Percentiles rank a stretch among this genome's conserved stretches.
These are phyloP conservation scores for Aspergillus oerlinghausenensis DNA, from an alignment of 2,329 filamentous ascomycete genomes.

Conservation along the genomic window DNA sequence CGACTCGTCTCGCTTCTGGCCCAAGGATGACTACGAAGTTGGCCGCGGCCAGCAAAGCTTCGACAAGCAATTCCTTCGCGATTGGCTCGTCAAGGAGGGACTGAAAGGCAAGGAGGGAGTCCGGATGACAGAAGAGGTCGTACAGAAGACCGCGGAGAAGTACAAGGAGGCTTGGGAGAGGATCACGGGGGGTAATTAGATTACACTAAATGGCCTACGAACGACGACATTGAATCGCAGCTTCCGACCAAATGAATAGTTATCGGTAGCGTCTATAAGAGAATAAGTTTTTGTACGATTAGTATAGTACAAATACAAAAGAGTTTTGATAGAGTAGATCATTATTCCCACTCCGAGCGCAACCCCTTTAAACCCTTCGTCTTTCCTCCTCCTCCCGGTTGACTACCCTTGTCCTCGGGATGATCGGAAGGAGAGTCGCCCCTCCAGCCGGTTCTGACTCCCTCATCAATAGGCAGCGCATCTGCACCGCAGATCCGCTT, in stretches of 20 bases:
- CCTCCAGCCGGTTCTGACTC: conserved; percentile 27
- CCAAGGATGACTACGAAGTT: conserved; percentile 63
- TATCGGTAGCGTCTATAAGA: background rate
- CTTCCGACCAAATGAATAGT: too few species aligned
- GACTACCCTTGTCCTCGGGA: conserved; percentile 7
- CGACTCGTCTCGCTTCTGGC: conserved; percentile 84
- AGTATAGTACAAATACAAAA: background rate
- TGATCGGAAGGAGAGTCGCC: conserved; percentile 4
- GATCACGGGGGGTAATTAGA: conserved; percentile 55
- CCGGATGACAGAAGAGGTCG: conserved; percentile 66
- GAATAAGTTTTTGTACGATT: conserved; percentile 1
- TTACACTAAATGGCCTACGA: background rate
- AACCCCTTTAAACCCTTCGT: conserved; percentile 33
- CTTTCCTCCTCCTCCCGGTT: conserved; percentile 16
- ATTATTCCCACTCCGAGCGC: conserved; percentile 32
- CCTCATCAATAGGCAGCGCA: conserved; percentile 35
- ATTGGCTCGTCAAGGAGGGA: conserved; percentile 72
- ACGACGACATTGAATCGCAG: background rate
- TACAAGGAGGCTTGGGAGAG: conserved; percentile 72
- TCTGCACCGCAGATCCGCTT: conserved; percentile 36
- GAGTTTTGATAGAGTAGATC: conserved; percentile 5
- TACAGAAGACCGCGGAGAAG: conserved; percentile 62
- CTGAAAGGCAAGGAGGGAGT: conserved; percentile 73
- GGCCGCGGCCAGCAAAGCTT: conserved; percentile 77
- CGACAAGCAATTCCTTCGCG: conserved; percentile 79